Evolutionary conservation across 768 basidiomycete genomes (phyloP).

Genomic region (Agaricus subrufescens): DNA sequence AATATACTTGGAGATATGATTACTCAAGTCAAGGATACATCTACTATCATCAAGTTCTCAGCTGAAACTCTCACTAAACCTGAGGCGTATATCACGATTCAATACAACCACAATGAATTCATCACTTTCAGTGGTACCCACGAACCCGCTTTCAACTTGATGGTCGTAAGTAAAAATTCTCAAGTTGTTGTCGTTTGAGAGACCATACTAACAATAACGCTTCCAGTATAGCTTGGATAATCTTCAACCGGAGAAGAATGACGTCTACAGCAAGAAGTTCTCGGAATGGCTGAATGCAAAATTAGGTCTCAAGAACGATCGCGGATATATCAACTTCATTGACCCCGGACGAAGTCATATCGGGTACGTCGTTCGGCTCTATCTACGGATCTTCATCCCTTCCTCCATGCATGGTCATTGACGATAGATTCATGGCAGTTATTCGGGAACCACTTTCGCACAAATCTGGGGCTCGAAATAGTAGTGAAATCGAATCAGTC

Average conservation of each 20-base stretch:
- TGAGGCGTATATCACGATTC: slow-evolving; percentile 47
- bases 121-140: slow-evolving; percentile 59
- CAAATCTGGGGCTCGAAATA: slow-evolving; percentile 24
- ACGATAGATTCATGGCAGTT: slow-evolving; percentile 18
- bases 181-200: not conserved
- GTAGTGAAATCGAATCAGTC: not conserved
- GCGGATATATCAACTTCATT: slow-evolving; percentile 57
- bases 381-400: not conserved
- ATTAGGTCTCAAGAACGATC: slow-evolving; percentile 42
- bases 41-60: no score
- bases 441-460: slow-evolving; percentile 40
- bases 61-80: slow-evolving; percentile 53
- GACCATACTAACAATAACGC: not conserved
- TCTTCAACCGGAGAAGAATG: slow-evolving; percentile 41
- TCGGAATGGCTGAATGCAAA: slow-evolving; percentile 51
- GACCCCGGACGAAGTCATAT: slow-evolving; percentile 49
- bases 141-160: slow-evolving; percentile 60
- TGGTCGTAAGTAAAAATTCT: slow-evolving; percentile 39
- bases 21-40: no score
- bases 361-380: slow-evolving; percentile 30
- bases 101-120: slow-evolving; percentile 52
- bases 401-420: not conserved
- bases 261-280: slow-evolving; percentile 50
- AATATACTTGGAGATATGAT: no score
- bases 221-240: slow-evolving; percentile 54